Evolutionary conservation across 1,284 basidiomycete species (phyloP).

Genomic region (Sanguinoderma infundibulare): DNA sequence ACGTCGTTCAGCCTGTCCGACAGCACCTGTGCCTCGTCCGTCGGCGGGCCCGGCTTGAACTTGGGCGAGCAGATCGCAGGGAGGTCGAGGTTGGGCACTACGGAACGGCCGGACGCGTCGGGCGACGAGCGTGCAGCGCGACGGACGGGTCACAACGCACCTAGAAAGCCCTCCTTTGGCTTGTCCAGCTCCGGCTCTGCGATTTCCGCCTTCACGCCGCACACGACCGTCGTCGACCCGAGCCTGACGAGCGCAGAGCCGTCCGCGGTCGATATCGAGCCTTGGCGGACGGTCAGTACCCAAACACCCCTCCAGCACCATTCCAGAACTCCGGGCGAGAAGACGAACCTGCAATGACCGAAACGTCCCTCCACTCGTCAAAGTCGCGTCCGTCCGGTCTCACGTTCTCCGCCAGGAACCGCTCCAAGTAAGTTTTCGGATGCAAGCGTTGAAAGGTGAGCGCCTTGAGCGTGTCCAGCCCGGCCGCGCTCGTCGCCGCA

Average conservation of each 20-base stretch:
- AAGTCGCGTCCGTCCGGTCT: slow-evolving; percentile 78
- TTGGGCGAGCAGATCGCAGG: slow-evolving; percentile 90
- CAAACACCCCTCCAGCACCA: background rate
- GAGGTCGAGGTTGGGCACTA: slow-evolving; percentile 90
- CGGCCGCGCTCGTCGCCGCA: slow-evolving; percentile 14
- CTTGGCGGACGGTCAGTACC: slow-evolving; percentile 38
- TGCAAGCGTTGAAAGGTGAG: slow-evolving; percentile 84
- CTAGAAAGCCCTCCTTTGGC: slow-evolving; percentile 81
- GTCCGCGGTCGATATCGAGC: slow-evolving; percentile 89
- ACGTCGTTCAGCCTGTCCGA: slow-evolving; percentile 83
- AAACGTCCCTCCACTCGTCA: slow-evolving; percentile 68
- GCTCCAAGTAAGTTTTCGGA: slow-evolving; percentile 79
- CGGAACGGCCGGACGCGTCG: background rate
- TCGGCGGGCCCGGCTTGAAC: slow-evolving; percentile 94
- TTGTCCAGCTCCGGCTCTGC: slow-evolving; percentile 83
- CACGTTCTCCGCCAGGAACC: slow-evolving; percentile 73
- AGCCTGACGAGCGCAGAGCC: slow-evolving; percentile 90
- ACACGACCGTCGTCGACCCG: slow-evolving; percentile 90
- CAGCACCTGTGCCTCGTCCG: slow-evolving; percentile 89
- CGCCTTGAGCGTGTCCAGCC: slow-evolving; percentile 51
- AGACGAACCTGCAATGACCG: slow-evolving; percentile 72
- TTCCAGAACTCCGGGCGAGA: background rate
- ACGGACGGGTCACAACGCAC: slow-evolving; percentile 46
- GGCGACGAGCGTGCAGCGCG: background rate
- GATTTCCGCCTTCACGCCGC: slow-evolving; percentile 94